A percentile compares a stretch with the other conserved stretches of the same genome.
Conservation (phyloP, 352 stramenopile species). For the Peronospora destructor region DNA sequence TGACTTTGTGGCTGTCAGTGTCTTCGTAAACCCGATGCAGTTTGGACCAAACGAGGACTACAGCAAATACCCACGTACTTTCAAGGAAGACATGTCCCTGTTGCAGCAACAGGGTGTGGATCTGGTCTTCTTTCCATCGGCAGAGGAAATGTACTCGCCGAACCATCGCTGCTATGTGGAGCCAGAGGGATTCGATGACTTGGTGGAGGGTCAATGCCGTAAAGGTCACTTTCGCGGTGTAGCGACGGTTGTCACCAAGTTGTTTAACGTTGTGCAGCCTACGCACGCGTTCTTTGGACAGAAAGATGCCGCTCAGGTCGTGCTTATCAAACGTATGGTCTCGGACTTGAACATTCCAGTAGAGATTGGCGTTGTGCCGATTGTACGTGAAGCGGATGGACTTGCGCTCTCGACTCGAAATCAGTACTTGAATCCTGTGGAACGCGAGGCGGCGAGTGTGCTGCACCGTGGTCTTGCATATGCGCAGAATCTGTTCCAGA, state of each 20-base stretch:
- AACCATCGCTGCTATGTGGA: constrained; percentile 88
- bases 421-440: constrained; percentile 90
- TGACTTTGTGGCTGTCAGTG: constrained; percentile 91
- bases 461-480: constrained; percentile 77
- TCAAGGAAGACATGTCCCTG: constrained; percentile 89
- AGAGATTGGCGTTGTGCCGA: constrained; percentile 87
- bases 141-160: constrained; percentile 83
- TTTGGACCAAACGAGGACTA: constrained; percentile 98
- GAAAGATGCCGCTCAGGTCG: constrained; percentile 97
- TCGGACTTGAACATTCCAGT: constrained; percentile 95
- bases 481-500: constrained; percentile 46
- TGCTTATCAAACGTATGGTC: constrained; percentile 93
- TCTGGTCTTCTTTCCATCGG: constrained; percentile 82
- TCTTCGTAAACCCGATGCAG: constrained; percentile 99
- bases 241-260: constrained; percentile 97
- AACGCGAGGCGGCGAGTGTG: constrained; percentile 84
- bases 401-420: constrained; percentile 98
- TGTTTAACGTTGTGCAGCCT: constrained; percentile 98
- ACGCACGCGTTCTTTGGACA: constrained; percentile 98
- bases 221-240: constrained; percentile 97
- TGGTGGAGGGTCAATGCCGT: constrained; percentile 87
- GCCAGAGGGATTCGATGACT: constrained; percentile 91
- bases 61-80: constrained; percentile 95
- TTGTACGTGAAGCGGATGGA: constrained; percentile 91
- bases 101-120: constrained; percentile 86